Base-by-base conservation (phyloP, 2,329 filamentous ascomycete species). In the Cryphonectria parasitica region DNA sequence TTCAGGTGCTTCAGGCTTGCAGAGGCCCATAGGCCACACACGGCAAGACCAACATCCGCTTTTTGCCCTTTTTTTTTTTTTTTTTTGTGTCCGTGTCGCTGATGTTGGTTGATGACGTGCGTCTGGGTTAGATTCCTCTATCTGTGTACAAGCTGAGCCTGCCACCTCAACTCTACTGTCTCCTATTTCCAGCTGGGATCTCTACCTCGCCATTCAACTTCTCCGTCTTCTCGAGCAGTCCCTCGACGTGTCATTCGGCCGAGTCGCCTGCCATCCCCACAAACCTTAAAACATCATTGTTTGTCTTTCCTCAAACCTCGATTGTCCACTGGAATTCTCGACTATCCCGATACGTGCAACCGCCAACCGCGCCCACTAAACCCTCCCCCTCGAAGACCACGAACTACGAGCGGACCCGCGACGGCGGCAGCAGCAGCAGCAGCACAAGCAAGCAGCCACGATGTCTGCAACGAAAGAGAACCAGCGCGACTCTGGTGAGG, bases 401-500 rank as follows among this genome's bases (percentile, higher is more conserved):
- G 25, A 7, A 63, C 52, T n/a, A 31, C 61, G 31, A 61, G 61
- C n/a, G 66, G 39, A 17, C 34, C 7, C 58, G 39, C 60, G 45
- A 34, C 49, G n/a, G 43, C 25, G 36, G 52, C 31, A 36, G 39
- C 49, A 31, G 56, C 36, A 36, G 31, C 19, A 13, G 34, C 36
- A 63, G 66, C 31, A 34, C 34, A 8, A 31, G 34, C 13, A 22
- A 62, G 34, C 58, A 62, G 58, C 25, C 56, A 72, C 54, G 25
- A 58, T 72, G 71, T 72, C 71, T 72, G 71, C 69, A 41, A 66
- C 41, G 31, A 71, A 72, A 64, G 71, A 72, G 36, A 72, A 72
- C 69, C 71, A 71, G 65, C 71, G 69, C 58, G 71, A 72, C 69
- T 72, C 71, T 15, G 66, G 71, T 31, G 71, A 73, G 64, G 71